Base-by-base conservation (phyloP, 164 flowering plant species). In the Magnolia sinica region DNA sequence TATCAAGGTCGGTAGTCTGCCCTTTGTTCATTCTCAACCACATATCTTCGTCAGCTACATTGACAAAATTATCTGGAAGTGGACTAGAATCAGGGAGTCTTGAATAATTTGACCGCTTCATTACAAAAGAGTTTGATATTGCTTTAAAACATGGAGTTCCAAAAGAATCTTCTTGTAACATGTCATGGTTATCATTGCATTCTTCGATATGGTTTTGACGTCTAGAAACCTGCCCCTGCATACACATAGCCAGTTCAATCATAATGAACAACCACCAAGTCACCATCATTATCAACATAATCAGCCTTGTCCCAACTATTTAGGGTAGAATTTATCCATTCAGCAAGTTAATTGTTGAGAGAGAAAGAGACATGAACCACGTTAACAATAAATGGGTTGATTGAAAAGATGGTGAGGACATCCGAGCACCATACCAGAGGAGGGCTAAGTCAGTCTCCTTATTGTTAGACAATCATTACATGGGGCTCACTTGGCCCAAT, bases 21-120 rank as follows among this genome's bases (percentile, higher is more conserved):
- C 99, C 99, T 79, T 89, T 92, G 80, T 96, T 96, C 93, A 96
- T 78, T 83, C 82, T 87, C 82, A 87, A 78, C 99, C 99, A 96
- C 61, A 87, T 88, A 79, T 96, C 98, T 85, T 96, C 98, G 85
- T 96, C 99, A 77, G 92, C 97, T 70, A 94, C 83, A 82, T 90
- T 79, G 78, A 83, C 84, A 79, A 91, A 83, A 71, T 85, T 31
- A 84, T 91, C 93, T 76, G 94, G 92, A 76, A 94, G 79, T 61
- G 99, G 99, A 79, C 99, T 96, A 76, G 45, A 87, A 65, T 91
- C 97, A 50, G 89, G 84, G 49, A 84, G 74, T 68, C 71, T 79
- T 74, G 89, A 84, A 79, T 88, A 85, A 76, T 85, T 83, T 74
- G 94, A 88, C 68, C 98, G 78, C 74, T 82, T 91, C 23, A 67